Percentiles rank a stretch among this genome's conserved stretches.
phyloP scores from a whole-genome alignment of 768 basidiomycete species.

The Chalciporus sphaerocephalus region DNA sequence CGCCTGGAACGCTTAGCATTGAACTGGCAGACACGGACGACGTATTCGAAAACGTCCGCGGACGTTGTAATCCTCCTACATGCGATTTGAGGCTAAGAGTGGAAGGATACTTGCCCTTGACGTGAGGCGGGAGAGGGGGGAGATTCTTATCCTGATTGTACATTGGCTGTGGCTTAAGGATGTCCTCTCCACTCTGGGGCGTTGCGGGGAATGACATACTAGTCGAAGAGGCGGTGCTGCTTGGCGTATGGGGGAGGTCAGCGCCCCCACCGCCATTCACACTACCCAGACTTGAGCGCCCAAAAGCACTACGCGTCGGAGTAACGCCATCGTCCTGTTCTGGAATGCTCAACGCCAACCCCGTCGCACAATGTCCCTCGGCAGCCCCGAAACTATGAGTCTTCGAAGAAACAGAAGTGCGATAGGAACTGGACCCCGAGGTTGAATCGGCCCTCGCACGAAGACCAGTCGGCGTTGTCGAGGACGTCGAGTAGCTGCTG shows the following conservation, averaged over 20 bases:
- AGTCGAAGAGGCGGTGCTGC: constrained; percentile 29
- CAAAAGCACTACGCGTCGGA: constrained; percentile 28
- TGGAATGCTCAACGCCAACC: constrained; percentile 28
- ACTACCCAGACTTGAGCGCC: constrained; percentile 25
- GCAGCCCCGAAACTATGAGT: constrained; percentile 1
- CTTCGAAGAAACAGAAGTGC: constrained; percentile 13
- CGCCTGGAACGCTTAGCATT: constrained; percentile 3
- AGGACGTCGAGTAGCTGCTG: constrained; percentile 22
- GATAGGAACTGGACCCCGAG: constrained; percentile 19
- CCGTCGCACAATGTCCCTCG: constrained; percentile 4
- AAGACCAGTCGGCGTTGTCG: neutral
- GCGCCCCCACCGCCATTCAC: constrained; percentile 12
- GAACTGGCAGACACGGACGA: constrained; percentile 25
- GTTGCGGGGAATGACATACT: constrained; percentile 31
- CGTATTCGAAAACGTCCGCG: constrained; percentile 34
- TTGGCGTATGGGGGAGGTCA: constrained; percentile 26
- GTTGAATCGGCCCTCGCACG: constrained; percentile 14
- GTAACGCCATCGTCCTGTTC: constrained; percentile 29
- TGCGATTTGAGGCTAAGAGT: constrained; percentile 13
- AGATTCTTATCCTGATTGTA: constrained; percentile 30
- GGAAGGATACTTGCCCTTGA: constrained; percentile 20
- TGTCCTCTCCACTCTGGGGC: constrained; percentile 22
- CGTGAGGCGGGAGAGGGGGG: constrained; percentile 26
- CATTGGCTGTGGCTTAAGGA: constrained; percentile 1
- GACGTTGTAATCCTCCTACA: constrained; percentile 15